A percentile compares a stretch with the other conserved stretches of the same genome.
phyloP scores from a whole-genome alignment of 2,329 filamentous ascomycete genomes.

The Paracoccidioides lutzii region DNA sequence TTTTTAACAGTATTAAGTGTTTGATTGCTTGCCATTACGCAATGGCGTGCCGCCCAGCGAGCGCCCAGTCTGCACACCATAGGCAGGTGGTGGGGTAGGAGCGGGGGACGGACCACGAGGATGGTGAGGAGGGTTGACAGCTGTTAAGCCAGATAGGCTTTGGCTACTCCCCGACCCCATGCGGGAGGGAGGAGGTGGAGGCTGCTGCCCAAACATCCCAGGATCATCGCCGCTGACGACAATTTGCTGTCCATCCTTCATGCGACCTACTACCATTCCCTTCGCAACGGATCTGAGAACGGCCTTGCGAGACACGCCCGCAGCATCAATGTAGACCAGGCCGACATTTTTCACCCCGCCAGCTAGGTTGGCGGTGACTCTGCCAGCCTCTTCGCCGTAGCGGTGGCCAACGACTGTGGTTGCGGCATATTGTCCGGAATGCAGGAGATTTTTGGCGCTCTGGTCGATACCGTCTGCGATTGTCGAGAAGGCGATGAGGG shows the following conservation, averaged over 20 bases:
- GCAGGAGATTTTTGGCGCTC: conserved; percentile 64
- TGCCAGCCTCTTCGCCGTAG: conserved; percentile 75
- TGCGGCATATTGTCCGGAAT: conserved; percentile 62
- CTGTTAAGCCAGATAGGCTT: background rate
- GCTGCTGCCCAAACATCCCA: background rate
- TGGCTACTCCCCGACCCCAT: conserved; percentile 13
- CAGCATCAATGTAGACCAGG: conserved; percentile 91
- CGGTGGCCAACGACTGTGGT: conserved; percentile 77
- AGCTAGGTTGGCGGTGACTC: conserved; percentile 60
- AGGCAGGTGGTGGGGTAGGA: conserved; percentile 30
- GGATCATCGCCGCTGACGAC: conserved; percentile 32
- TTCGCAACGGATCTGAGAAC: conserved; percentile 92
- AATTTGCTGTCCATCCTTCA: conserved; percentile 37
- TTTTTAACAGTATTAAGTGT: background rate
- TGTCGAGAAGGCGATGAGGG: conserved; percentile 89
- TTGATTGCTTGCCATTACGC: conserved; percentile 22
- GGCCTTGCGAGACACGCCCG: conserved; percentile 77
- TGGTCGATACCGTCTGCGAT: conserved; percentile 89
- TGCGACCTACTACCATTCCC: conserved; percentile 57
- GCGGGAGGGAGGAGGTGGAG: conserved; percentile 10
- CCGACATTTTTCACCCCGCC: conserved; percentile 92
- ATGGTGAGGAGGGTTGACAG: background rate
- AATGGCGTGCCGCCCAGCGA: conserved; percentile 22
- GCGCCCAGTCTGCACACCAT: conserved; percentile 24
- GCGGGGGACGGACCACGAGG: conserved; percentile 21